Percentiles rank a stretch among this genome's conserved stretches.
Conservation (phyloP, 805 yeast genomes). For the Suhomyces pyralidae region DNA sequence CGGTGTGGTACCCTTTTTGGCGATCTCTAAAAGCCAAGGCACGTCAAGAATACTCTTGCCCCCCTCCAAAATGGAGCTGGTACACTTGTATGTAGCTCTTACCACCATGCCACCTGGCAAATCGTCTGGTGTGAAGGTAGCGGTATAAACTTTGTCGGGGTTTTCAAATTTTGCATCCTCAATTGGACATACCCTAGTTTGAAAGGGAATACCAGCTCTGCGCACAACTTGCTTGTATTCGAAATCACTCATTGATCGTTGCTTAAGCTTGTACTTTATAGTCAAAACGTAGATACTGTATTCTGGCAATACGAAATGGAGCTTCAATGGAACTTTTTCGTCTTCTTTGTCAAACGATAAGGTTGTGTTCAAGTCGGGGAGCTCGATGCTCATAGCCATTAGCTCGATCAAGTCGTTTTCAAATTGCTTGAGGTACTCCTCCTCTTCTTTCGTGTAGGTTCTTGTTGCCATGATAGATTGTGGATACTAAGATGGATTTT, state of each 20-base stretch:
- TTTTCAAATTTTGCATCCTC: constrained; percentile 18
- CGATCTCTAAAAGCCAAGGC: constrained; percentile 19
- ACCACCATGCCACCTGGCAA: constrained; percentile 29
- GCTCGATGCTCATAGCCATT: constrained; percentile 22
- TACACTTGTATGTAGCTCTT: constrained; percentile 27
- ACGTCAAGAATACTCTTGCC: constrained; percentile 14
- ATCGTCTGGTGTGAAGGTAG: constrained; percentile 23
- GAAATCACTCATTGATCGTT: constrained; percentile 18
- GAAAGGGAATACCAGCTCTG: constrained; percentile 25
- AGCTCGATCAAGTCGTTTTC: constrained; percentile 24
- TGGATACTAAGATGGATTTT: neutral
- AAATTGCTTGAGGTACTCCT: constrained; percentile 14
- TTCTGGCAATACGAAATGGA: constrained; percentile 26
- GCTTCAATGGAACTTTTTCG: constrained; percentile 24
- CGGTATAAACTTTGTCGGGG: constrained; percentile 13
- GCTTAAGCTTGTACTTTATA: constrained; percentile 20
- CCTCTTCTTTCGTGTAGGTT: constrained; percentile 1
- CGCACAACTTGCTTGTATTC: constrained; percentile 27
- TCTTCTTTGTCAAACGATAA: constrained; percentile 20
- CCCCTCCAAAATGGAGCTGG: constrained; percentile 18
- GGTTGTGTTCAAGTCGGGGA: constrained; percentile 24
- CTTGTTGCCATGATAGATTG: neutral
- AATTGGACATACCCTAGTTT: constrained; percentile 17
- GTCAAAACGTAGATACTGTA: constrained; percentile 20
- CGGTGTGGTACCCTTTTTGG: constrained; percentile 17